Conservation (phyloP, 176 grass and related monocot species). For the Dactylis glomerata region DNA sequence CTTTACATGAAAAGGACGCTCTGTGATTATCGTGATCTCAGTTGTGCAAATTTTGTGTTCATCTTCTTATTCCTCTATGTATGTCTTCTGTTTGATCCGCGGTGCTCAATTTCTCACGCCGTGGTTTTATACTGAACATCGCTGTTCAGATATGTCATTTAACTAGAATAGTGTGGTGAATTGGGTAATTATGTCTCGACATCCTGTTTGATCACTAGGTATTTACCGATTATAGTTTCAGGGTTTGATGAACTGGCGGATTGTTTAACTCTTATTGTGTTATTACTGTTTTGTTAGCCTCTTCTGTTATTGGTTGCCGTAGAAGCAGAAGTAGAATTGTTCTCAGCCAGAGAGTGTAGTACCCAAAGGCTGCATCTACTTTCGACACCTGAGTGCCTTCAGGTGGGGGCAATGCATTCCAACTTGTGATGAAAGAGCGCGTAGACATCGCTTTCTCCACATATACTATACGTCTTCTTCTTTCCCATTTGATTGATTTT, state of each 20-base stretch:
- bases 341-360: neutral
- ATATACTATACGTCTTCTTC: neutral
- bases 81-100: neutral
- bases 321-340: neutral
- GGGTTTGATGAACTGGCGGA: neutral
- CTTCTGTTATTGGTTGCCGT: neutral
- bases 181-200: neutral
- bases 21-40: conserved; percentile 23
- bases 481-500: neutral
- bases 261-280: neutral
- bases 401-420: neutral
- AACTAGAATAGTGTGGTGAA: neutral
- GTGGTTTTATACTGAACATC: neutral
- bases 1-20: conserved; percentile 41
- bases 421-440: neutral
- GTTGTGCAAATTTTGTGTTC: neutral
- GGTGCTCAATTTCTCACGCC: neutral
- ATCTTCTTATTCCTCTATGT: neutral
- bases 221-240: neutral
- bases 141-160: neutral
- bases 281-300: neutral
- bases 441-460: neutral
- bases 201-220: neutral
- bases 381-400: neutral
- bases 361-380: neutral